Evolutionary conservation across 768 basidiomycete species (phyloP), one percentile per base, ranked within the genome.

Genomic region (Boletus vermiculosoides): DNA sequence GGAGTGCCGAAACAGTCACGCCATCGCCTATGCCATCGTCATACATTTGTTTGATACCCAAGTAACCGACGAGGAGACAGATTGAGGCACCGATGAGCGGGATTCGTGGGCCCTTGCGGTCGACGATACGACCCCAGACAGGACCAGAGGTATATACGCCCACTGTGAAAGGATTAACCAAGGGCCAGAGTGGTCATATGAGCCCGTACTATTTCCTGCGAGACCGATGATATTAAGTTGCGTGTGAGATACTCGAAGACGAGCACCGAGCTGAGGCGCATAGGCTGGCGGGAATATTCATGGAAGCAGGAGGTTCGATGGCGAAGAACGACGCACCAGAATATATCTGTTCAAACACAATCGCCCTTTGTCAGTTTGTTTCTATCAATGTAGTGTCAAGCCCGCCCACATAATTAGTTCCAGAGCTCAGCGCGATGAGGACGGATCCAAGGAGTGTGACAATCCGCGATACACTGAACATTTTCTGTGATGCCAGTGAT

Each of bases 191-290:
- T n/a, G 10, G n/a, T 40, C 0, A 47, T 22, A 31, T 31, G 42
- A 22, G 4, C 3, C 5, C 85, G 56, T 64, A 92, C 89, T 67
- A 63, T 88, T 92, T n/a, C 84, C 88, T 2, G 86, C 87, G n/a
- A 89, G 75, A 16, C 84, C 92, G 18, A 95, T 81, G 36, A 94
- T 70, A 63, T 96, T 95, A 36, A 92, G 76, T 55, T 89, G 83
- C 0, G 93, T 95, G 53, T 94, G 89, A 4, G 83, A 81, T 50
- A 95, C 82, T 45, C 80, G 76, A 18, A 96, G 80, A 40, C 84
- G 82, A n/a, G 84, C 74, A 1, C 89, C 90, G 5, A 96, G 80
- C 68, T 96, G 93, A 0, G 94, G 93, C 2, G 89, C 84, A 69
- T 94, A 97, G 20, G 92, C 93, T 86, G 58, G 57, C 36, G 36